Base-by-base conservation (phyloP, 441 rosid species). In the Populus hybrid region DNA sequence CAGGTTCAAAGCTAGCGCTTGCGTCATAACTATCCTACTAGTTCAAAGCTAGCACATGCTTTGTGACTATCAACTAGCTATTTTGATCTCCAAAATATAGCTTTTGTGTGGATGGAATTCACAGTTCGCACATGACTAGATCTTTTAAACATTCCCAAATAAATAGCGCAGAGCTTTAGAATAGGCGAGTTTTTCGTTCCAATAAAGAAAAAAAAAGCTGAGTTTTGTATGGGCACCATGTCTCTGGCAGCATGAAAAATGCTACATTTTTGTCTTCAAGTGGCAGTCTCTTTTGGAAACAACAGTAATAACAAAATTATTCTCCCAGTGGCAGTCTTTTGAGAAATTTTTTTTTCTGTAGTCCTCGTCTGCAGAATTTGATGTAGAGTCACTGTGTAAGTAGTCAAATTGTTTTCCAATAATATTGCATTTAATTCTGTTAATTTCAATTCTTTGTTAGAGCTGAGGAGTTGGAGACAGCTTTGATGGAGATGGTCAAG, bases 401-500 rank as follows among this genome's bases (percentile, higher is more conserved):
- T 20, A 6, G 35, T 71, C 23, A 14, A 9, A 28, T 65, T 16
- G 61, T 20, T 65, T 69, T 68, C 36, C 36, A 21, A 26, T 35
- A 75, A 70, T 74, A 9, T 14, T 16, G n/a, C 21, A 18, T 24
- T 83, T 36, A 76, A 33, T 74, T 74, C 36, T 70, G 74, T 68
- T 65, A 26, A 72, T 23, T 69, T 81, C 68, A n/a, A 40, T 73
- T 70, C 33, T 79, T 82, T 76, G 65, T 76, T 81, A 95, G 99
- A 85, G 96, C 99, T 79, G 98, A 95, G 85, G 99, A 95, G 86
- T 85, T 95, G 87, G 99, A 95, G 89, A 95, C 95, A 14, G 99
- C 99, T 80, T 85, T 95, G 86, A 95, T 95, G 99, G 99, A 95
- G 90, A 92, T 95, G 88, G 98, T 95, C 85, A 90, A 91, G 87